Percentiles rank a stretch among this genome's conserved stretches.
Conservation (phyloP, 192 early-diverging fungal genomes). For the Coemansia sp. region DNA sequence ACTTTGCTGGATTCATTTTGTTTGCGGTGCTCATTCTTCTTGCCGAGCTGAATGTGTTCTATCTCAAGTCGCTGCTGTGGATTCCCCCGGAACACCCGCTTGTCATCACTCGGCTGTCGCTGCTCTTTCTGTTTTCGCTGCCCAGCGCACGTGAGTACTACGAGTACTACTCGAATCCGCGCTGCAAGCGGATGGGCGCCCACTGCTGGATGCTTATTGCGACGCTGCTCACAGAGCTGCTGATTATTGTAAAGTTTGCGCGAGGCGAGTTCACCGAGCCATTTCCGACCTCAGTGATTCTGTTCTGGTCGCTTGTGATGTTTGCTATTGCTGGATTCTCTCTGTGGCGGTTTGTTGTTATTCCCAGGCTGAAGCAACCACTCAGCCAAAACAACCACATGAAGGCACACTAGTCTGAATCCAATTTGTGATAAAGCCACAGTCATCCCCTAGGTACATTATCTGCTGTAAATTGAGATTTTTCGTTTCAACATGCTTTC, state of each 20-base stretch:
- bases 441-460: no score
- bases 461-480: no score
- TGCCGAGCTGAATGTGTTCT: constrained; percentile 92
- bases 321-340: constrained; percentile 67
- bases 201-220: constrained; percentile 90
- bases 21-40: constrained; percentile 59
- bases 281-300: constrained; percentile 65
- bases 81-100: constrained; percentile 82
- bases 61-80: constrained; percentile 92
- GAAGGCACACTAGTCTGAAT: constrained; percentile 13
- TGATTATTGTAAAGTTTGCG: constrained; percentile 91
- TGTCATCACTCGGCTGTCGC: constrained; percentile 72
- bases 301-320: constrained; percentile 74
- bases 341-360: constrained; percentile 69
- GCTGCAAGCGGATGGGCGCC: constrained; percentile 87
- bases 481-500: no score
- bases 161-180: constrained; percentile 75
- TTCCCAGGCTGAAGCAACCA: constrained; percentile 18
- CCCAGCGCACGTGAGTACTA: constrained; percentile 88
- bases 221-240: constrained; percentile 83
- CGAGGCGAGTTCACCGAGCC: constrained; percentile 82
- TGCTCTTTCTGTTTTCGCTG: constrained; percentile 83
- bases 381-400: background rate
- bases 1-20: constrained; percentile 78
- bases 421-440: background rate